Conservation (phyloP, 331 rosid species). For the Spiraea crenata region DNA sequence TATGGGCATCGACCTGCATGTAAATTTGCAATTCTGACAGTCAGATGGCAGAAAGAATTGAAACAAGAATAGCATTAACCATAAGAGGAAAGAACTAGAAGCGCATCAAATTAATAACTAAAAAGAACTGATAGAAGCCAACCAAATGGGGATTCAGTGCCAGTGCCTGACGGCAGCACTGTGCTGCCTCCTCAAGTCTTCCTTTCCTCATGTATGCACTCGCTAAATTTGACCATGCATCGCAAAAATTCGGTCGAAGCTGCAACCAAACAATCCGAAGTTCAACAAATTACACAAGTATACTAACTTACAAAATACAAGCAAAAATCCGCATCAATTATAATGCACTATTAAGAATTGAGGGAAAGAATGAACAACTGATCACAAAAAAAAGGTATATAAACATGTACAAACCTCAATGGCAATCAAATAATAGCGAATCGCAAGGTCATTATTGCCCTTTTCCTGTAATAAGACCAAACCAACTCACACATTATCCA, state of each 20-base stretch:
- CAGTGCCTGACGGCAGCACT: constrained; percentile 98
- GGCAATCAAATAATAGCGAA: constrained; percentile 90
- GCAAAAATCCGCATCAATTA: background rate
- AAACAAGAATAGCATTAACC: background rate
- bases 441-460: constrained; percentile 93
- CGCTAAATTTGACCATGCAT: constrained; percentile 99
- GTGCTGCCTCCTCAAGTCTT: constrained; percentile 92
- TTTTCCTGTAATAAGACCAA: constrained; percentile 66
- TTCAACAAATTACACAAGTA: constrained; percentile 12
- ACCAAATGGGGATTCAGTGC: constrained; percentile 91
- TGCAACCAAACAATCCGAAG: constrained; percentile 30
- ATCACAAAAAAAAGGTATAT: constrained; percentile 6
- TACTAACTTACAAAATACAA: too few relatives aligned
- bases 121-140: constrained; percentile 6
- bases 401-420: constrained; percentile 70
- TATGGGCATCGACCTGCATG: constrained; percentile 93
- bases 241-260: constrained; percentile 96
- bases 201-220: constrained; percentile 99
- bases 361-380: background rate
- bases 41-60: background rate
- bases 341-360: background rate
- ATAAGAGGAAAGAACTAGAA: background rate
- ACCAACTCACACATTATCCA: constrained; percentile 20
- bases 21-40: constrained; percentile 5
- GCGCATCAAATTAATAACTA: background rate